These are phyloP conservation scores for Cornus florida DNA, from an alignment of 148 eudicot genomes.

Conservation along the genomic window DNA sequence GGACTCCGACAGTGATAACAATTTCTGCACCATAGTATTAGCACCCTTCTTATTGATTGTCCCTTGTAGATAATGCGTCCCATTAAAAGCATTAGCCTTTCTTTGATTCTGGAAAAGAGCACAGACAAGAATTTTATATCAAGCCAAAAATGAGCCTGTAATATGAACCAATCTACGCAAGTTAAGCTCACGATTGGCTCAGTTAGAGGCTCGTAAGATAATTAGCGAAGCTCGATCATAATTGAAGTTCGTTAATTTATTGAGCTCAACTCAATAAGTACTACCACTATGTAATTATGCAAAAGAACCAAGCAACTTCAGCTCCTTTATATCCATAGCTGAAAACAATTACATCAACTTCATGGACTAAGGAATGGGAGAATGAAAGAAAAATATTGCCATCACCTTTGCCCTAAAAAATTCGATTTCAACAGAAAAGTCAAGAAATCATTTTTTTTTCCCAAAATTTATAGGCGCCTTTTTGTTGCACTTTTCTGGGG, in stretches of 20 bases:
- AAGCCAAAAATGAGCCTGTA: neutral
- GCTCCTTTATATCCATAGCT: neutral
- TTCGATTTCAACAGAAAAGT: neutral
- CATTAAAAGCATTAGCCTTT: conserved; percentile 21
- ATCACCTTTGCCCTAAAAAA: neutral
- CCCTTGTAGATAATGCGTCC: conserved; percentile 29
- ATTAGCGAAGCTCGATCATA: neutral
- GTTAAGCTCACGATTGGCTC: neutral
- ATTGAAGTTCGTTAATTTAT: neutral
- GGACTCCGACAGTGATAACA: conserved; percentile 30
- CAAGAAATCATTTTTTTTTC: neutral
- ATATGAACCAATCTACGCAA: neutral
- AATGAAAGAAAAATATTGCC: neutral
- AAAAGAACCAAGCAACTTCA: too few species aligned
- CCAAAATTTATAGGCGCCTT: neutral
- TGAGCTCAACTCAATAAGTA: neutral
- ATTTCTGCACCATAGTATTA: conserved; percentile 20
- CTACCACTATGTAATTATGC: too few species aligned
- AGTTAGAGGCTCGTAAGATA: neutral
- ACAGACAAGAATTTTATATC: neutral
- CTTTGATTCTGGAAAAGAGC: conserved; percentile 28
- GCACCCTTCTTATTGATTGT: conserved; percentile 23
- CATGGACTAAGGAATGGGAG: neutral
- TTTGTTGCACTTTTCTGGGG: neutral
- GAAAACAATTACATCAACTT: too few species aligned